Base-by-base conservation (phyloP, 495 filamentous ascomycete species). In the Parathielavia hyrcaniae region DNA sequence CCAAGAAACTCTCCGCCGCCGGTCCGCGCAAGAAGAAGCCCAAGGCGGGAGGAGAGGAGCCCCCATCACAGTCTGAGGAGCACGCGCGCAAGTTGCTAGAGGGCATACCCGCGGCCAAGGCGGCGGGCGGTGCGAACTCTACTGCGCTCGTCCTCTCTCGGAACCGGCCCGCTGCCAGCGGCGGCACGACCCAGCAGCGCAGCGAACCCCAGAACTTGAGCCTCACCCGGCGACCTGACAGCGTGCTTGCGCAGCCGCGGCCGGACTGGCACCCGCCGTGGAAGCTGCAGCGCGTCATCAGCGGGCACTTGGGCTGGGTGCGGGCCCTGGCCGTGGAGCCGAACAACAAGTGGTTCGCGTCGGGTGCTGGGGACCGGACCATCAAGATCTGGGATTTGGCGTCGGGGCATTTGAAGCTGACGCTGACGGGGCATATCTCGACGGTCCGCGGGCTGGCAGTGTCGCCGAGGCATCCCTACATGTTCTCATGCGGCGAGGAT, bases 351-450 rank as follows among this genome's bases (percentile, higher is more conserved):
- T 99, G 90, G 90, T 99, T 99, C 69, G 93, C 88, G 26, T 96
- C 90, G 67, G 95, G 95, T 53, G 90, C 91, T 20, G 95, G 91
- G 52, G 95, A 99, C 68, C 81, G 95, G 22, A 97, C 95, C 5
- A 97, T 99, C 71, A 99, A 99, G 74, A 95, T 99, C 59, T 99
- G 93, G 93, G 91, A 97, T 73, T 75, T 97, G 39, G 95, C 91
- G 16, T 86, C 86, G 8, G 95, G 95, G 2, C 80, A 75, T 13
- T 75, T 97, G 56, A 81, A 85, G 55, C 72, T 99, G 50, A 97
- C 95, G 3, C 75, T 99, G 32, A 99, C 95, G 3, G 95, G 95
- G 30, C 95, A 99, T 71, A 99, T 99, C 59, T 95, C 90, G 41
- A 95, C 92, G 8, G 95, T 99, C 16, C 85, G 95, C 46, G 95